Conservation (phyloP, 2,329 filamentous ascomycete species). For the Coniella vitis region DNA sequence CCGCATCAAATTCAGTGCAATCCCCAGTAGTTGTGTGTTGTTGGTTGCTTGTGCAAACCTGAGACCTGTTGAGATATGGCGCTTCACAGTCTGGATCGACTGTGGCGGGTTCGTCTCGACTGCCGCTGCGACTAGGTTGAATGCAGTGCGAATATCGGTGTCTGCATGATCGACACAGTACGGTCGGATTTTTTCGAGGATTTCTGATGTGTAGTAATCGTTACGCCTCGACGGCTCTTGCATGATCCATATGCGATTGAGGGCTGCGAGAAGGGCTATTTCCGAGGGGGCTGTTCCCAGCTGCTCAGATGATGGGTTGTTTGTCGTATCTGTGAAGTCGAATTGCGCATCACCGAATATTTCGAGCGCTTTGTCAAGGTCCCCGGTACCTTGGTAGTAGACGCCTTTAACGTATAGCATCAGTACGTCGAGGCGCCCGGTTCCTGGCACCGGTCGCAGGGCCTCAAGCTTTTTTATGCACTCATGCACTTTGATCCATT, state of each 20-base stretch:
- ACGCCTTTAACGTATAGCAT: slow-evolving; percentile 68
- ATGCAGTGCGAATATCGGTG: slow-evolving; percentile 69
- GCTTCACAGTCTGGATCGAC: slow-evolving; percentile 71
- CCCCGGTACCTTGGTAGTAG: slow-evolving; percentile 69
- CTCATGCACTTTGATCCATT: slow-evolving; percentile 59
- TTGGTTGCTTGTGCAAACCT: slow-evolving; percentile 59
- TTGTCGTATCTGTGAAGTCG: slow-evolving; percentile 37
- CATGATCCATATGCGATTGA: slow-evolving; percentile 69
- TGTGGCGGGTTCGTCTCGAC: slow-evolving; percentile 54
- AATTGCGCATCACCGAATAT: slow-evolving; percentile 61
- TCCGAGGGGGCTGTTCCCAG: slow-evolving; percentile 52
- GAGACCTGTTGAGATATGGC: slow-evolving; percentile 67
- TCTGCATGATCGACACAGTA: slow-evolving; percentile 65
- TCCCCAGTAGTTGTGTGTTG: slow-evolving; percentile 75
- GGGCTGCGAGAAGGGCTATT: slow-evolving; percentile 56
- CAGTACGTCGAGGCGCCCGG: slow-evolving; percentile 42
- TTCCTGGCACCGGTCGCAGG: slow-evolving; percentile 33
- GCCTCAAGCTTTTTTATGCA: slow-evolving; percentile 47
- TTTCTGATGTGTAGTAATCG: slow-evolving; percentile 48
- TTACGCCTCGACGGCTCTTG: slow-evolving; percentile 53
- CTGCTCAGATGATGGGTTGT: slow-evolving; percentile 27
- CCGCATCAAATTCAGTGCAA: slow-evolving; percentile 81
- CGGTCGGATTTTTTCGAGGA: slow-evolving; percentile 60
- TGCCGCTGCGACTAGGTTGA: slow-evolving; percentile 67
- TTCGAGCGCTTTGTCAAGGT: slow-evolving; percentile 59